These are phyloP conservation scores for Mariannaea elegans DNA, from an alignment of 2,329 filamentous ascomycete species.

Conservation along the genomic window DNA sequence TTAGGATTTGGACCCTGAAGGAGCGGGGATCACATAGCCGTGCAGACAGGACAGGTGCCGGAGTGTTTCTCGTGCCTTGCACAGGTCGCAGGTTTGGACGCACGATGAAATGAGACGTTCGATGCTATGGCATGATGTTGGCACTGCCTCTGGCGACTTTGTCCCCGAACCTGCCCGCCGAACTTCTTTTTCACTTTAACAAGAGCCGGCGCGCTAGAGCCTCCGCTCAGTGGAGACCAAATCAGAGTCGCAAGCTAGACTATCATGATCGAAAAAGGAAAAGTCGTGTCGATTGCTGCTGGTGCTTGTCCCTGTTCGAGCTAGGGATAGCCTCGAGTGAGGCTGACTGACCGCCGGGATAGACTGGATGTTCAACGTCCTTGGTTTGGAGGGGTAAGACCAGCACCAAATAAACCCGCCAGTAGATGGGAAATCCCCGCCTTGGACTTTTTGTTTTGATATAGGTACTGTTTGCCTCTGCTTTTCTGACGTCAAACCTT, in stretches of 20 bases:
- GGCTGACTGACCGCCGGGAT: slow-evolving; percentile 41
- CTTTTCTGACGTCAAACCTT: slow-evolving; percentile 7
- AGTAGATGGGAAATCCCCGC: neutral
- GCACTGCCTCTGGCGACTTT: slow-evolving; percentile 27
- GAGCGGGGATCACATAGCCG: slow-evolving; percentile 22
- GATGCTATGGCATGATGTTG: slow-evolving; percentile 33
- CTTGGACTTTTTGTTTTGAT: slow-evolving; percentile 5
- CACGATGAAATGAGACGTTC: slow-evolving; percentile 21
- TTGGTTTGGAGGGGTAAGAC: slow-evolving; percentile 27
- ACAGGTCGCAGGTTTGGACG: slow-evolving; percentile 12
- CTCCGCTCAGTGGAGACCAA: slow-evolving; percentile 21
- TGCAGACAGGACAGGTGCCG: slow-evolving; percentile 21
- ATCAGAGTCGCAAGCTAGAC: slow-evolving; percentile 28
- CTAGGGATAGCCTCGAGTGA: slow-evolving; percentile 43
- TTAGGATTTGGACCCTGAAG: slow-evolving; percentile 35
- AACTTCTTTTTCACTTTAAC: slow-evolving; percentile 2
- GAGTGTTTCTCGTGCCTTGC: slow-evolving; percentile 14
- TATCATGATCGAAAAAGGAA: slow-evolving; percentile 9
- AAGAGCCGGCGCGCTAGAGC: slow-evolving; percentile 25
- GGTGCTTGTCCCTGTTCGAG: slow-evolving; percentile 14
- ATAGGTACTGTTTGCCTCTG: slow-evolving; percentile 10
- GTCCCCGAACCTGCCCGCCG: slow-evolving; percentile 1
- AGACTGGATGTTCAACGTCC: slow-evolving; percentile 34
- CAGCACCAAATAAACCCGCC: too few species aligned
- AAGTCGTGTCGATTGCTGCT: neutral